These are phyloP conservation scores for Acacia confusa DNA, from an alignment of 306 rosid species.

Conservation along the genomic window DNA sequence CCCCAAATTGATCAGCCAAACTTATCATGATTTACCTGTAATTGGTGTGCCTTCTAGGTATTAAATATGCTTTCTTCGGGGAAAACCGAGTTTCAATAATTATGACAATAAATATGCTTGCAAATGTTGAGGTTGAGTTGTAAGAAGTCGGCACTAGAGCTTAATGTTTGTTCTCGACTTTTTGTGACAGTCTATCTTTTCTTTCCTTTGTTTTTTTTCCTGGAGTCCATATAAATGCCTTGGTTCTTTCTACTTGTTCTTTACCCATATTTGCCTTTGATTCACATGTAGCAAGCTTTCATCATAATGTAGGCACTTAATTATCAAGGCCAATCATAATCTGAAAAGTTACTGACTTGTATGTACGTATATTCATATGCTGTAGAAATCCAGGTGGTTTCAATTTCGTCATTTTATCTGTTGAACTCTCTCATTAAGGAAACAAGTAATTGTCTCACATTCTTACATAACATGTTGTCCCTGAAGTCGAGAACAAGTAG, in stretches of 20 bases:
- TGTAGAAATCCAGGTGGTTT: slow-evolving; percentile 21
- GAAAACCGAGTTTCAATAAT: too few species aligned
- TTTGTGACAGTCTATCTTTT: not conserved
- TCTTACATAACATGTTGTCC: not conserved
- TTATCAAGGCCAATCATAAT: not conserved
- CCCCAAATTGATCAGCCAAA: too few species aligned
- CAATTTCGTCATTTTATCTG: slow-evolving; percentile 12
- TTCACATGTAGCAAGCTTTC: not conserved
- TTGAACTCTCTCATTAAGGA: not conserved
- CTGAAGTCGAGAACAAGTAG: too few species aligned
- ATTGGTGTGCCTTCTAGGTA: too few species aligned
- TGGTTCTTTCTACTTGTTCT: slow-evolving; percentile 8
- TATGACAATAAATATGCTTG: not conserved
- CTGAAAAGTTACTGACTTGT: slow-evolving; percentile 24
- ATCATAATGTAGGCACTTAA: not conserved
- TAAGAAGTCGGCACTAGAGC: not conserved
- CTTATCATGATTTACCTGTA: too few species aligned
- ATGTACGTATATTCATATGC: slow-evolving; percentile 17
- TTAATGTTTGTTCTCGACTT: not conserved
- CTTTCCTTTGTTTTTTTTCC: not conserved
- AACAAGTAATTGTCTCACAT: not conserved
- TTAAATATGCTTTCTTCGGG: too few species aligned
- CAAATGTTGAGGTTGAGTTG: not conserved
- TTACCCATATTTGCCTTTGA: not conserved
- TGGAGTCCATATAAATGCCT: not conserved